phyloP scores from a whole-genome alignment of 805 yeast species.

The Pichia cephalocereana region DNA sequence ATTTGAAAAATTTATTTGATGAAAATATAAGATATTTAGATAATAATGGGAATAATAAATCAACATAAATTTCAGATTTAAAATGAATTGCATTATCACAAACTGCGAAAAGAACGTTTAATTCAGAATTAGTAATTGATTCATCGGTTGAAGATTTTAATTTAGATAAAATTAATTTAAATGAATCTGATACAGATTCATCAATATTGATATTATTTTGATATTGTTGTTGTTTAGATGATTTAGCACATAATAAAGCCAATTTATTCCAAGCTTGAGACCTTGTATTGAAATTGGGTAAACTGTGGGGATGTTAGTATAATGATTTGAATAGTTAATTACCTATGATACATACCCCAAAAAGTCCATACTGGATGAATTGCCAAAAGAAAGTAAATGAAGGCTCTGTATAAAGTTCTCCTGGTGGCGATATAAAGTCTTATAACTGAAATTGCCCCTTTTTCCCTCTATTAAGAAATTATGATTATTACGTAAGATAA shows the following conservation, averaged over 20 bases:
- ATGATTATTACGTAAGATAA: too few relatives aligned
- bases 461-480: too few relatives aligned
- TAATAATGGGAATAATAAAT: conserved; percentile 35
- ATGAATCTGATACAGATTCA: conserved; percentile 9
- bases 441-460: too few relatives aligned
- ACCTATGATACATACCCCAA: conserved; percentile 14
- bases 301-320: conserved; percentile 13
- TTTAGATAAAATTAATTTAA: conserved; percentile 7
- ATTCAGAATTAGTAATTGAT: conserved; percentile 21
- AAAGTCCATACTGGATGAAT: conserved; percentile 11
- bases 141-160: not conserved
- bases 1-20: conserved; percentile 34
- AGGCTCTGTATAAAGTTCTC: too few relatives aligned
- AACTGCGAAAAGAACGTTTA: conserved; percentile 49
- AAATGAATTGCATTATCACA: conserved; percentile 35
- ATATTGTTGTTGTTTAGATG: conserved; percentile 8
- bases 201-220: not conserved
- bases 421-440: too few relatives aligned
- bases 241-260: conserved; percentile 25
- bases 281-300: conserved; percentile 29
- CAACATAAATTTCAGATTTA: conserved; percentile 32
- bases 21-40: conserved; percentile 37
- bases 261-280: conserved; percentile 30
- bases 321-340: not conserved
- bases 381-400: too few relatives aligned